These are phyloP conservation scores for Psilocybe cyanescens DNA, from an alignment of 768 basidiomycete species.

Conservation along the genomic window DNA sequence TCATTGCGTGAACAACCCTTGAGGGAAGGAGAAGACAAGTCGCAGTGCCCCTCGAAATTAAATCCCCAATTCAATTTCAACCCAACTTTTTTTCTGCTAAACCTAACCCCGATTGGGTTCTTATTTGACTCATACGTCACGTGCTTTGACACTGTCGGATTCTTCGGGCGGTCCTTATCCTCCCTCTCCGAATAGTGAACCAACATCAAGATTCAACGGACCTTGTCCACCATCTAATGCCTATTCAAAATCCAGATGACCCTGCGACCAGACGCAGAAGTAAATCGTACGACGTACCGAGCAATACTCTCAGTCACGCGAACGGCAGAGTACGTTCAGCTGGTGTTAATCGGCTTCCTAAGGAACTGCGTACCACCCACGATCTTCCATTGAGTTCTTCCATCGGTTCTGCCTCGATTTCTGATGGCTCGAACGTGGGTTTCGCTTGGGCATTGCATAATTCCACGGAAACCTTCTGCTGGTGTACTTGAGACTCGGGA, in stretches of 20 bases:
- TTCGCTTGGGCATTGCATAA: background rate
- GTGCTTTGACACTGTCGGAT: conserved; percentile 12
- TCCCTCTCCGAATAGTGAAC: background rate
- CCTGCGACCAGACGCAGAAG: background rate
- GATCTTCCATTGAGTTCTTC: background rate
- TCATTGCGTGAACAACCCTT: conserved; percentile 33
- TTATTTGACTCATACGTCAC: conserved; percentile 17
- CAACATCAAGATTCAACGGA: background rate
- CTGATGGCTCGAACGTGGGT: background rate
- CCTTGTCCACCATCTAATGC: background rate
- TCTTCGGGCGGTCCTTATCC: conserved; percentile 6
- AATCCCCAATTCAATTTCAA: conserved; percentile 1
- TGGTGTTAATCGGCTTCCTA: background rate
- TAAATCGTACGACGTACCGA: too few relatives aligned
- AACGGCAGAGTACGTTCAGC: background rate
- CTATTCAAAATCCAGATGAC: background rate
- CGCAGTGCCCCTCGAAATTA: conserved; percentile 8
- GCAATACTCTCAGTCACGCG: too few relatives aligned
- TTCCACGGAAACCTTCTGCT: background rate
- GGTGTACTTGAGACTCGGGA: background rate
- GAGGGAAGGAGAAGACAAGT: conserved; percentile 5
- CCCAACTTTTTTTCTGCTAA: conserved; percentile 14
- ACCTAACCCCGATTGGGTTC: conserved; percentile 13
- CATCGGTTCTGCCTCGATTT: background rate
- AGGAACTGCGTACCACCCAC: background rate